Base-by-base conservation (phyloP, 2,329 filamentous ascomycete species). In the Fusarium subglutinans region DNA sequence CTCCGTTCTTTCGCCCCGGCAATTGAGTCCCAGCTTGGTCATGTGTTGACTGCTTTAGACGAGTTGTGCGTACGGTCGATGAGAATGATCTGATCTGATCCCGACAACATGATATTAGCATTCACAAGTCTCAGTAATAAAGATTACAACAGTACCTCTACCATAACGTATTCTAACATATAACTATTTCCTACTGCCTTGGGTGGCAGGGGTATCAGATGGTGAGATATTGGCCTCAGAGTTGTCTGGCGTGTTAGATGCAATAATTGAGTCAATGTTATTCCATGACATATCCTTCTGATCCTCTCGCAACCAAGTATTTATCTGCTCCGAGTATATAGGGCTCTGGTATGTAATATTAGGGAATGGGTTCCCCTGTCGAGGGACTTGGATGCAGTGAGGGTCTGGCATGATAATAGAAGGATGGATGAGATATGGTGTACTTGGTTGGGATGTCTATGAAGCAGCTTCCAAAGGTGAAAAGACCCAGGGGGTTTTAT, bases 261-360 rank as follows among this genome's bases (percentile, higher is more conserved):
- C 2, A 22, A 20, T 4, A 53, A 72, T 15, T 6, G 24, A 63
- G 20, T 3, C 30, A 22, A 55, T 6, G 3, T 20, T 13, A 11
- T 76, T 4, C 63, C 66, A 77, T 0, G 75, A 54, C 45, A 54
- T 66, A 6, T 66, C n/a, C 2, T 53, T 45, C 0, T 15, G 41
- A 14, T 5, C 11, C 50, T 76, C 58, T 24, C 6, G 30, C 20
- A 76, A 5, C 66, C 66, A 76, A 12, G 37, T 18, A 3, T 8
- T 69, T 4, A 66, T 44, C 4, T 17, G 55, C 4, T 60, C 50
- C 7, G 70, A 54, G 22, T 44, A 24, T 3, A 13, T 8, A 24
- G 41, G 9, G 35, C 20, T 61, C 2, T 58, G 72, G 10, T 55
- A 33, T 3, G 15, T 9, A 51, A 48, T 48, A 15, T 5, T 24